Base-by-base conservation (phyloP, 2,329 filamentous ascomycete genomes). In the Aspergillus sp. region DNA sequence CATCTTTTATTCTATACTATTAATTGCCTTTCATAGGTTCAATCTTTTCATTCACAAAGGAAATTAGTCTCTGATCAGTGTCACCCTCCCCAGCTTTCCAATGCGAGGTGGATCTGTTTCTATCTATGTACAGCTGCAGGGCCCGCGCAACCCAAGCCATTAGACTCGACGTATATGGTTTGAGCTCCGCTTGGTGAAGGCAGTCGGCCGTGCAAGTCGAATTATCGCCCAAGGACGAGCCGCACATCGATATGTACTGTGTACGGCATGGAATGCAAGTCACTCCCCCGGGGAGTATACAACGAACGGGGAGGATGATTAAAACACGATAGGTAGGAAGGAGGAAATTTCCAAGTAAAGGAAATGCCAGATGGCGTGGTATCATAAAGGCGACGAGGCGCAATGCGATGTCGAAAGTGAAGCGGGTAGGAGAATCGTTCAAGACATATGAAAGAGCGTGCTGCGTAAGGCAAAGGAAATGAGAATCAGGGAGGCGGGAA, bases 81-180 rank as follows among this genome's bases (percentile, higher is more conserved):
- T 59, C 54, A 58, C 58, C 57, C 58, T 53, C 53, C 45, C 50
- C 50, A 17, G 45, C 45, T 25, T 25, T 52, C 38, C 45, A 57
- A 66, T 62, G 63, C 64, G 54, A 58, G 52, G 58, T 20, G 16
- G 19, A 14, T 42, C 40, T 49, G 55, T 55, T 21, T 56, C 53
- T 53, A 57, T 57, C 34, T 69, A 70, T 70, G 67, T 70, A 70
- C 67, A 69, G 63, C 57, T 64, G 66, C 62, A 63, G 52, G 34
- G 11, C 34, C 3, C 50, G 58, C 38, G 23, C 49, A 42, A 40
- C 43, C 53, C 47, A 19, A 41, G 23, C 17, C 53, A 41, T 60
- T 29, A 29, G 11, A 11, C 25, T 29, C 25, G 25, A 29, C 25
- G 25, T 29, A 29, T 29, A 29, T 29, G 25, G 25, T 29, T 10